Evolutionary conservation across 331 rosid genomes (phyloP), one percentile per base, ranked within the genome.

Genomic region (Malus hybrid): DNA sequence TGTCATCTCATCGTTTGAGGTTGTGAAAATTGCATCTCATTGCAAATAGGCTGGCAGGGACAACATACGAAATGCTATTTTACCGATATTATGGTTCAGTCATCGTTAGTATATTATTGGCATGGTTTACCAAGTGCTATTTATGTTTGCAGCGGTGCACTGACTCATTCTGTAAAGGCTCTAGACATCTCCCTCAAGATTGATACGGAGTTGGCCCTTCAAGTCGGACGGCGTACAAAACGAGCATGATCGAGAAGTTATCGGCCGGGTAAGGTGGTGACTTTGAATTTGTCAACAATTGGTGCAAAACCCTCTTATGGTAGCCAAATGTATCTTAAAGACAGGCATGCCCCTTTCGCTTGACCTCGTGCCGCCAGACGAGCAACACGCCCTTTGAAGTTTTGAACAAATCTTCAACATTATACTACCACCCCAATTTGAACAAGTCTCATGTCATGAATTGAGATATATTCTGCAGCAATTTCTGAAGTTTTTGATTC

Each of bases 91-190:
- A 2, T 3, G 16, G 36, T 62, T 16, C 34, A 27, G 12, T 62
- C 6, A 6, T 31, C n/a, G 29, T 50, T 50, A 50, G 7, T 15
- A 15, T 50, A 5, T 15, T 50, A 1, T 14, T 48, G 54, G 54
- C 55, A 50, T 50, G 55, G 55, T 67, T 68, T 39, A 22, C 66
- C 8, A 16, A 12, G 20, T 67, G 56, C 11, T 59, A 11, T 28
- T 9, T 9, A 24, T 71, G 73, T 79, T 54, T 82, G 85, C 91
- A 90, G 97, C 73, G 99, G 97, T 85, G 89, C 92, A 22, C 78
- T 91, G 82, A 94, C 97, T 44, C 97, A 94, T 85, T 94, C 97
- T 20, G 97, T 90, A 54, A 90, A 92, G 86, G 99, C 99, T 73
- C 92, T 92, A 55, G 96, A 92, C 81, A 88, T 90, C 77, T 94